Evolutionary conservation across 805 yeast species (phyloP), one percentile per base, ranked within the genome.

Genomic region (Monosporozyma aerobia): DNA sequence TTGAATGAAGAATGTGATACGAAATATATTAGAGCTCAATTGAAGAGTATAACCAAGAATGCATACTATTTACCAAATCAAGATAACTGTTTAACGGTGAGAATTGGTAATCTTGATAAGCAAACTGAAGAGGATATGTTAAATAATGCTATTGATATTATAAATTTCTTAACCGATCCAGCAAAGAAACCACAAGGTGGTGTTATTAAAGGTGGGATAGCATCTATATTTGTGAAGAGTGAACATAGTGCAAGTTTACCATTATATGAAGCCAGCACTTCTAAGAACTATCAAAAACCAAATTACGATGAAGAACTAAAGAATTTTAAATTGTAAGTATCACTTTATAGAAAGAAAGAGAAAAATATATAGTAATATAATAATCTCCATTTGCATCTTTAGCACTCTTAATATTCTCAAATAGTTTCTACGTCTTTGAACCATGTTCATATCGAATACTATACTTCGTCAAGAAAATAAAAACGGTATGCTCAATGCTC

Each of bases 241-340:
- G 74, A 79, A 47, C 83, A 80, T 43, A 83, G 90, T 67, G 73
- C 76, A 16, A 79, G 87, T 64, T 69, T 86, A 58, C 92, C 90
- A 1, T 69, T 84, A 4, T 73, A 64, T 43, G 53, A 53, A 37
- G 37, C 37, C 3, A 19, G 6, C 7, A 3, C 39, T 13, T 13
- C 16, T 13, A 25, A 44, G 25, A 45, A 50, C n/a, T 13, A 25
- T 30, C 39, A 25, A 14, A 30, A 49, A 19, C 49, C 14, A 13
- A 16, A 47, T 43, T 47, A 52, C 11, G 48, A 39, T 25, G 50
- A 41, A 7, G 54, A 44, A 7, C 43, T 30, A 23, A 29, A 30
- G 25, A 51, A 48, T 19, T 48, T 51, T 19, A 44, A 43, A 29
- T 44, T 51, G 29, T 51, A 33, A 35, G 13, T 16, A 11, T 48